A percentile compares a stretch with the other conserved stretches of the same genome.
Conservation (phyloP, 2,329 filamentous ascomycete genomes). For the Penicillium paneum region DNA sequence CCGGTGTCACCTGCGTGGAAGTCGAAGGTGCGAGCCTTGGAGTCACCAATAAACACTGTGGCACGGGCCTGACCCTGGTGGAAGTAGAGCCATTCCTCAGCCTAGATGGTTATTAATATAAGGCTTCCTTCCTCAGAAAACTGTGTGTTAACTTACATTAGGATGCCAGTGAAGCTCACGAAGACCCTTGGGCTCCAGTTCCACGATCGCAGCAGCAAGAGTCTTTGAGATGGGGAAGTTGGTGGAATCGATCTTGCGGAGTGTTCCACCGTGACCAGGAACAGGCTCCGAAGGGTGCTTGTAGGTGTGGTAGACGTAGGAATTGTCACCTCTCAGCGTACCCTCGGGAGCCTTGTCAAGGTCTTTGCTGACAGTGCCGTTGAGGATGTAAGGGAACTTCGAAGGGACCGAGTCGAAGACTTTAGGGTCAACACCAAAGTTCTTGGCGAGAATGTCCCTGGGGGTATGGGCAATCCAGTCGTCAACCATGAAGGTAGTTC, state of each 20-base stretch:
- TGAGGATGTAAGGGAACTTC: slow-evolving; percentile 61
- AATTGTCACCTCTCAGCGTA: slow-evolving; percentile 55
- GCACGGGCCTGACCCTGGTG: slow-evolving; percentile 60
- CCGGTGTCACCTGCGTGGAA: slow-evolving; percentile 66
- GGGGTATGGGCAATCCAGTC: slow-evolving; percentile 69
- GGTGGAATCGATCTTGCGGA: slow-evolving; percentile 63
- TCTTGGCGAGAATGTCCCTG: slow-evolving; percentile 62
- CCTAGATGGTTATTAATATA: slow-evolving; percentile 37
- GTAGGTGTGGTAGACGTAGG: slow-evolving; percentile 61
- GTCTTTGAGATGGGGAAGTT: slow-evolving; percentile 67
- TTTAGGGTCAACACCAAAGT: slow-evolving; percentile 61
- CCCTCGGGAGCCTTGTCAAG: slow-evolving; percentile 47
- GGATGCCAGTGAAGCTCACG: slow-evolving; percentile 70
- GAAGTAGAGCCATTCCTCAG: slow-evolving; percentile 71
- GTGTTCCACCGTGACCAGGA: slow-evolving; percentile 59
- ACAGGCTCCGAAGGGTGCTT: slow-evolving; percentile 56
- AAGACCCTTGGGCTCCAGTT: slow-evolving; percentile 60
- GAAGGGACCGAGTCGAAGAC: slow-evolving; percentile 59
- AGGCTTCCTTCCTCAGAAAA: neutral
- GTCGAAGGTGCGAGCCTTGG: slow-evolving; percentile 63
- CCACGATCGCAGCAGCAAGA: slow-evolving; percentile 63
- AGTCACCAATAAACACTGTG: slow-evolving; percentile 62
- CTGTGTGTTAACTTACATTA: slow-evolving; percentile 48
- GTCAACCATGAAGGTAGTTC: slow-evolving; percentile 68
- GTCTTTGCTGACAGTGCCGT: slow-evolving; percentile 51